Percentiles rank a stretch among this genome's conserved stretches.
These are phyloP conservation scores for Cyclotella cryptica DNA, from an alignment of 108 stramenopile species.

Conservation along the genomic window DNA sequence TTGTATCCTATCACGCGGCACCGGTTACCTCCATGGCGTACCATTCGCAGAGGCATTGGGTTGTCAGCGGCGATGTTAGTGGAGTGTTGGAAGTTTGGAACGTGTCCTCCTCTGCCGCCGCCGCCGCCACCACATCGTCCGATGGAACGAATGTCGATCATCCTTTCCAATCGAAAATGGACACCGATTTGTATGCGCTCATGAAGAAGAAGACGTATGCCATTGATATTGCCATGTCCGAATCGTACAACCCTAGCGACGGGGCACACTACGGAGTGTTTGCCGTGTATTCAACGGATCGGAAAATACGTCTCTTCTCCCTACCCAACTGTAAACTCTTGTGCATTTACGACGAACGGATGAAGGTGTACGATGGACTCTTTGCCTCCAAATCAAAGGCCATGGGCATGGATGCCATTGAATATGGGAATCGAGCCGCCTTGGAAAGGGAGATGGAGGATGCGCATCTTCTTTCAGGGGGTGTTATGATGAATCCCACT, in stretches of 20 bases:
- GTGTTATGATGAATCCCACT: constrained; percentile 19
- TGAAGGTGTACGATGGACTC: constrained; percentile 71
- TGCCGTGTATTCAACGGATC: constrained; percentile 83
- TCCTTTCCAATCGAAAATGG: constrained; percentile 75
- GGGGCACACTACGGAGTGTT: constrained; percentile 48
- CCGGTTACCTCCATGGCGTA: constrained; percentile 86
- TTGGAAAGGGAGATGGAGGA: constrained; percentile 91
- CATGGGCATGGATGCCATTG: constrained; percentile 86
- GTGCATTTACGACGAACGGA: constrained; percentile 90
- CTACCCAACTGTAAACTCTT: constrained; percentile 80
- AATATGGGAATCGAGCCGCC: constrained; percentile 90
- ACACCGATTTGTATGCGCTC: constrained; percentile 92
- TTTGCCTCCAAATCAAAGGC: constrained; percentile 36
- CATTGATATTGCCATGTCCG: constrained; percentile 62
- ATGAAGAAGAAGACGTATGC: constrained; percentile 89
- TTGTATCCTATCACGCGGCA: constrained; percentile 74
- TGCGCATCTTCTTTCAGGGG: constrained; percentile 45
- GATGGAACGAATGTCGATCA: constrained; percentile 34
- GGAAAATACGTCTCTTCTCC: constrained; percentile 87
- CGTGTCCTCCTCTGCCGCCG: constrained; percentile 7
- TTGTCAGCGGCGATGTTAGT: constrained; percentile 82
- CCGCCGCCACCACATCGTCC: neutral
- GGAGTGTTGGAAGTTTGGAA: constrained; percentile 97
- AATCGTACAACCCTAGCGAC: constrained; percentile 41
- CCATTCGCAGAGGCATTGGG: constrained; percentile 60